Base-by-base conservation (phyloP, 2,329 filamentous ascomycete species). In the Neophaeococcomyces mojaviensis region DNA sequence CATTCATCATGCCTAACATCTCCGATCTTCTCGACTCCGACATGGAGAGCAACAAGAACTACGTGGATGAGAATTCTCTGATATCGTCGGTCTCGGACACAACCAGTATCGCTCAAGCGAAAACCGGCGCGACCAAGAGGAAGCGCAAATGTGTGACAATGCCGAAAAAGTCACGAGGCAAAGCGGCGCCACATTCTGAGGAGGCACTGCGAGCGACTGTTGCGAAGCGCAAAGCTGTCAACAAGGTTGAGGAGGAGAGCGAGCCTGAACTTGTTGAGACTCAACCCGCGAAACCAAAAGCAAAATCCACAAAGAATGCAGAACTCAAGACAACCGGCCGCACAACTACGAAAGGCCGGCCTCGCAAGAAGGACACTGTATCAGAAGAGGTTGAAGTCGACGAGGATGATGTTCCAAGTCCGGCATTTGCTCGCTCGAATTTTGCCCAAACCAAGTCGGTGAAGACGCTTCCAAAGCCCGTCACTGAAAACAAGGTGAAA, bases 11-110 rank as follows among this genome's bases (percentile, higher is more conserved):
- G 55, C 52, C 28, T 68, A 67, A 44, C 52, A 55, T 75, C 13
- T 71, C 71, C 28, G 66, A 64, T 8, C 54, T 74, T 18, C 56
- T 73, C 8, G 70, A 69, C 39, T 72, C 70, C 12, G 72, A 76
- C 32, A 63, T 63, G 50, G 67, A 71, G 30, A 66, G 69, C 44
- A 52, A 63, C 6, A 58, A 60, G 48, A 57, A 62, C 50, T 50
- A 62, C n/a, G 56, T 58, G 46, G 57, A 57, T 31, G 60, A 61
- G 43, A 57, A 59, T 46, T 60, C 59, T 20, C 54, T 56, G 28
- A 51, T 57, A 22, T 57, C 56, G 9, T 53, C 50, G 15, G 52
- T 48, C 13, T 49, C 49, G 1, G 49, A 55, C 41, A 42, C 51
- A 35, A 49, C 45, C 13, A 28, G 47, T 28, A 51, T 54, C 22